These are phyloP conservation scores for Penicilliopsis zonata DNA, from an alignment of 495 filamentous ascomycete species.

Conservation along the genomic window DNA sequence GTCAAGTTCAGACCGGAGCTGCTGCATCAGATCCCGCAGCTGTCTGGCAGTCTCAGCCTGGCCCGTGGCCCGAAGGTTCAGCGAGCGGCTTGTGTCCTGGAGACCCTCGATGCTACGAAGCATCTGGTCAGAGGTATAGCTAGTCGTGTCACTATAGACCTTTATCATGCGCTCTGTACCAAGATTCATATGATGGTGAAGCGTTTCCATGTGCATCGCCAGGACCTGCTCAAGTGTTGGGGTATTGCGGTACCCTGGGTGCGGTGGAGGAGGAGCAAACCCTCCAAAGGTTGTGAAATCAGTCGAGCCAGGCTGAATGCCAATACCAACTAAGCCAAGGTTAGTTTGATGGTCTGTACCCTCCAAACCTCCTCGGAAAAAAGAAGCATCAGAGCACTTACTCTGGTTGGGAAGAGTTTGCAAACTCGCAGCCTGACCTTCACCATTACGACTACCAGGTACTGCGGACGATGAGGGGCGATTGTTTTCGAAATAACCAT, in stretches of 20 bases:
- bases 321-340: too few relatives aligned
- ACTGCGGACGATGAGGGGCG: too few relatives aligned
- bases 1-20: slow-evolving; percentile 5
- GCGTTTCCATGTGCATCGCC: slow-evolving; percentile 2
- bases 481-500: too few relatives aligned
- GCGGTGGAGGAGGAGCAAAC: slow-evolving; percentile 13
- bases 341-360: too few relatives aligned
- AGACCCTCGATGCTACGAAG: slow-evolving; percentile 8
- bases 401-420: too few relatives aligned
- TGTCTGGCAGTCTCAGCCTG: slow-evolving; percentile 3
- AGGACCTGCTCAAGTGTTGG: slow-evolving; percentile 12
- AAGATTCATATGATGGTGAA: slow-evolving; percentile 11
- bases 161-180: slow-evolving; percentile 5
- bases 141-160: slow-evolving; percentile 9
- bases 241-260: slow-evolving; percentile 14
- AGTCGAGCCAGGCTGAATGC: too few relatives aligned
- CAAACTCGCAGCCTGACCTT: too few relatives aligned
- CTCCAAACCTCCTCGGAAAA: too few relatives aligned
- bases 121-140: slow-evolving; percentile 11
- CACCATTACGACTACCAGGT: too few relatives aligned
- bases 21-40: slow-evolving; percentile 2
- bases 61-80: slow-evolving; percentile 4
- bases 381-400: too few relatives aligned
- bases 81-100: slow-evolving; percentile 4
- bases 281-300: slow-evolving; percentile 11